Conservation (phyloP, 805 yeast species). For the Tetrapisispora fleetii region DNA sequence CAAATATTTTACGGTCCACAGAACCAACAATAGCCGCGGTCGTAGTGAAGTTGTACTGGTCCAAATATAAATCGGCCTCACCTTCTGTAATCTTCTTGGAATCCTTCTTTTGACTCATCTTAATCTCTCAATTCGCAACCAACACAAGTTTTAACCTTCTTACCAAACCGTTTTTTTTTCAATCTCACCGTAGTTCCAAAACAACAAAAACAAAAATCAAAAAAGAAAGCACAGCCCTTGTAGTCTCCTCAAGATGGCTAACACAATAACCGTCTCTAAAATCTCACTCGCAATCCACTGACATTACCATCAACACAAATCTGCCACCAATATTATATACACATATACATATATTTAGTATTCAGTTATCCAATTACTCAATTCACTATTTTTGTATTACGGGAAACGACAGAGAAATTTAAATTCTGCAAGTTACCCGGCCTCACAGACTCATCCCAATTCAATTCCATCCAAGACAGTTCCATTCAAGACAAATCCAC, state of each 20-base stretch:
- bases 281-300: too few species aligned
- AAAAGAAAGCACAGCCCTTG: background rate
- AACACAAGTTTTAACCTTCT: background rate
- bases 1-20: slow-evolving; percentile 73
- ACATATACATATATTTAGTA: too few species aligned
- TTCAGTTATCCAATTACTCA: background rate
- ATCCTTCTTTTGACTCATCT: slow-evolving; percentile 4
- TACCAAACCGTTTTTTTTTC: background rate
- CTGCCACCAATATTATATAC: too few species aligned
- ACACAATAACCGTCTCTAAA: too few species aligned
- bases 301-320: background rate
- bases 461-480: too few species aligned
- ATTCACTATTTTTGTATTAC: background rate
- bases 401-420: background rate
- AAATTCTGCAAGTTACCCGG: background rate
- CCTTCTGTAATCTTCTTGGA: slow-evolving; percentile 30
- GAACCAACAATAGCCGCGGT: slow-evolving; percentile 87
- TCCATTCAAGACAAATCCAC: too few species aligned
- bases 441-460: too few species aligned
- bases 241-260: too few species aligned
- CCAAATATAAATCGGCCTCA: slow-evolving; percentile 54
- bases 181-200: background rate
- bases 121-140: background rate
- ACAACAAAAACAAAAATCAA: too few species aligned
- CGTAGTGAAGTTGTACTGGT: slow-evolving; percentile 75